Conservation (phyloP, 805 yeast species). For the Wickerhamomyces bovis region DNA sequence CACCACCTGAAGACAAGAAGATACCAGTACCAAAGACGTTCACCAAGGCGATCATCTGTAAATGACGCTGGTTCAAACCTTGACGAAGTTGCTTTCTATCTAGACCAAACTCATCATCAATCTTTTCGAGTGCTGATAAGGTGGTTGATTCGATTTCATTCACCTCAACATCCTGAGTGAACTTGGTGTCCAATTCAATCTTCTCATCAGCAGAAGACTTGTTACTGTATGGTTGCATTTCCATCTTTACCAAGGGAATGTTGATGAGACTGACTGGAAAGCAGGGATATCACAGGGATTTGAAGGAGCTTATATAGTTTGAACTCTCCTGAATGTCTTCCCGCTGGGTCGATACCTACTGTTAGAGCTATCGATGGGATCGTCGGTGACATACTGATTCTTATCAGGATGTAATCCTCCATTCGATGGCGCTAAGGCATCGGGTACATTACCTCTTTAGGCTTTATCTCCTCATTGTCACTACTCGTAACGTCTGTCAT, state of each 20-base stretch:
- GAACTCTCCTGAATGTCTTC: not conserved
- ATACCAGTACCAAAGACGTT: slow-evolving; percentile 41
- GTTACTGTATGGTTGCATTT: not conserved
- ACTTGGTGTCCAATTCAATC: not conserved
- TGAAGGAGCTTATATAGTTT: not conserved
- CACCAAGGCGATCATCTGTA: slow-evolving; percentile 44
- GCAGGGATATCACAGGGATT: too few relatives aligned
- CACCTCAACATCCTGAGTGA: slow-evolving; percentile 1
- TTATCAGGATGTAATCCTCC: not conserved
- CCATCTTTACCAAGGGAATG: too few relatives aligned
- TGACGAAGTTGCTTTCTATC: slow-evolving; percentile 11
- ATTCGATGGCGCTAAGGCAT: not conserved
- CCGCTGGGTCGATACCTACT: too few relatives aligned
- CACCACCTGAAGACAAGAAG: slow-evolving; percentile 33
- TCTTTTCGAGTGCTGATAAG: not conserved
- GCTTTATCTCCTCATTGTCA: too few relatives aligned
- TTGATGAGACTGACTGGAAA: too few relatives aligned
- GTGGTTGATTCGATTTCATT: not conserved
- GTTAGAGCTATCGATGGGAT: not conserved
- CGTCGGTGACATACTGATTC: not conserved
- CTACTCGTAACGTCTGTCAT: not conserved
- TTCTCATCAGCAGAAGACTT: not conserved
- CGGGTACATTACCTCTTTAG: not conserved
- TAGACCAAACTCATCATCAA: slow-evolving; percentile 6
- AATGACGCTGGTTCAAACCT: slow-evolving; percentile 26